Percentiles rank a stretch among this genome's conserved stretches.
phyloP scores from a whole-genome alignment of 257 asterid species.

The Pogostemon cablin region DNA sequence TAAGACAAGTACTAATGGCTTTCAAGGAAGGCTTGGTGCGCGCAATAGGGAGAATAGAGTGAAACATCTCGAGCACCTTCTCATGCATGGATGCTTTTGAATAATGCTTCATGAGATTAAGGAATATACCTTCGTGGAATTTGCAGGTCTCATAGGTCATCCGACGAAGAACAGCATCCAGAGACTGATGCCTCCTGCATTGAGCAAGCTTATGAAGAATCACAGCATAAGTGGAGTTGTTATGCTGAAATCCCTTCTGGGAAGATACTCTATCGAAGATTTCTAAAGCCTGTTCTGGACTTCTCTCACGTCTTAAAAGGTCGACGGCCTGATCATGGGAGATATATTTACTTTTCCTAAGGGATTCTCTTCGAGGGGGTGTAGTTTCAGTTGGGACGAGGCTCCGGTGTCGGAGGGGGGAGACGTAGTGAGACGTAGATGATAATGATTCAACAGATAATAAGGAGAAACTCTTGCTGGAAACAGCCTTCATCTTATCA shows the following conservation, averaged over 20 bases:
- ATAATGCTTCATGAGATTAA: conserved; percentile 91
- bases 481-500: conserved; percentile 36
- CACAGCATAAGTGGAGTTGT: conserved; percentile 68
- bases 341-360: conserved; percentile 53
- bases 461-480: conserved; percentile 37
- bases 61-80: conserved; percentile 76
- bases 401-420: conserved; percentile 47
- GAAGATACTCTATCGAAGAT: conserved; percentile 62
- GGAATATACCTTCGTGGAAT: conserved; percentile 81
- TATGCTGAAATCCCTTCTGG: conserved; percentile 81
- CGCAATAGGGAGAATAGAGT: conserved; percentile 53
- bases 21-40: conserved; percentile 81
- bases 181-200: conserved; percentile 54
- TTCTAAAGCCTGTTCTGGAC: conserved; percentile 64
- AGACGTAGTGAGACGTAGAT: conserved; percentile 53
- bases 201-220: conserved; percentile 81
- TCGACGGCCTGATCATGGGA: conserved; percentile 58
- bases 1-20: conserved; percentile 91
- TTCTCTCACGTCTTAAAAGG: conserved; percentile 64
- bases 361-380: conserved; percentile 26
- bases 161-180: conserved; percentile 71
- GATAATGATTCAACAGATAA: conserved; percentile 39
- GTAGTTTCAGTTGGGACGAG: conserved; percentile 35
- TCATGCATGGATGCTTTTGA: conserved; percentile 67
- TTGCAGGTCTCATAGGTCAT: conserved; percentile 91